Evolutionary conservation across 352 stramenopile species (phyloP).

Genomic region (Phytophthora sp.): DNA sequence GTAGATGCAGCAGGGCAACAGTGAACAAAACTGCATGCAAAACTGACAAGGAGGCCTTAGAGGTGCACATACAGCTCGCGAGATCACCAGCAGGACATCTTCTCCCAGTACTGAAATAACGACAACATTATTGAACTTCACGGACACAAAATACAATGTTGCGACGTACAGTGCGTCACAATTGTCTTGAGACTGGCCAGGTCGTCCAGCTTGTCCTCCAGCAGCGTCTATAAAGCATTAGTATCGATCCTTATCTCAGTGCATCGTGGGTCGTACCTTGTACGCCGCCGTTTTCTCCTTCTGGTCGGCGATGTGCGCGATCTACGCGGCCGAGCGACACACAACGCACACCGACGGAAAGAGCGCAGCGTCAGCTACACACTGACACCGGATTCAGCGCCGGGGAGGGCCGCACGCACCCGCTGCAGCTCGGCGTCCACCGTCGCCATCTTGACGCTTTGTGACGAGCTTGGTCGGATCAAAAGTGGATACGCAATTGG

Average conservation of each 20-base stretch:
- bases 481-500: not conserved
- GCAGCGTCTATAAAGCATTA: conserved; percentile 39
- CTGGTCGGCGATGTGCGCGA: conserved; percentile 68
- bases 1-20: not conserved
- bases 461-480: conserved; percentile 5
- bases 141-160: not conserved
- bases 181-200: conserved; percentile 57
- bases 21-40: no score
- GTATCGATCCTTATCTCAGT: conserved; percentile 1
- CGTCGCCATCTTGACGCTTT: conserved; percentile 27
- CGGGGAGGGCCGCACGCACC: conserved; percentile 36
- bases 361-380: not conserved
- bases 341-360: not conserved
- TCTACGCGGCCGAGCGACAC: conserved; percentile 38
- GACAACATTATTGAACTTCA: not conserved
- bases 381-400: not conserved
- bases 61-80: conserved; percentile 54
- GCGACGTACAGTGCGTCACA: conserved; percentile 61
- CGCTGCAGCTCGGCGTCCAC: conserved; percentile 49
- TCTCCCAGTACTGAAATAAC: conserved; percentile 67
- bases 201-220: conserved; percentile 59
- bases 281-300: conserved; percentile 80
- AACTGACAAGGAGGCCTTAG: no score
- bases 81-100: conserved; percentile 80
- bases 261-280: conserved; percentile 70